Conservation (phyloP, 768 basidiomycete species). For the Leccinum barrowsii region DNA sequence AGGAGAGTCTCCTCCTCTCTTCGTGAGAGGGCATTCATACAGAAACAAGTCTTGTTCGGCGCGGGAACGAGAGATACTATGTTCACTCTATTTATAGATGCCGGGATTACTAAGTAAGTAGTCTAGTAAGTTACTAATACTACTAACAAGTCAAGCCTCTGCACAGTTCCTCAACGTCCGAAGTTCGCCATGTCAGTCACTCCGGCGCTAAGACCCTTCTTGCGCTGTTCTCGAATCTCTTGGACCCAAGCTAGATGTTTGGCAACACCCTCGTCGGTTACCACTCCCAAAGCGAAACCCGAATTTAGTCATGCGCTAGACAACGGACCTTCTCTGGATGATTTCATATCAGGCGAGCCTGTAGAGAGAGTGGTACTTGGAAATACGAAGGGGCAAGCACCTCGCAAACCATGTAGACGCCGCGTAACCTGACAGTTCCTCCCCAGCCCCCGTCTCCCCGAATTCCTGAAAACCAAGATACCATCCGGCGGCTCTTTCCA, state of each 20-base stretch:
- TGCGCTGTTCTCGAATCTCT: constrained; percentile 8
- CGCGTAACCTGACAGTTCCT: not conserved
- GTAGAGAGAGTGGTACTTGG: constrained; percentile 65
- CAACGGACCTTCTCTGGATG: constrained; percentile 71
- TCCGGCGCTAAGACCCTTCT: constrained; percentile 7
- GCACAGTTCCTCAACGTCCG: not conserved
- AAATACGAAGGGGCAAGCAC: constrained; percentile 61
- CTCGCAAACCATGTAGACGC: not conserved
- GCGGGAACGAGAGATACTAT: not conserved
- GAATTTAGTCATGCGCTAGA: constrained; percentile 53
- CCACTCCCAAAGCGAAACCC: constrained; percentile 31
- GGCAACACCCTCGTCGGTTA: constrained; percentile 42
- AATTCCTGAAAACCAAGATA: constrained; percentile 86
- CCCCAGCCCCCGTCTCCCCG: constrained; percentile 77
- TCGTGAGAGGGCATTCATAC: constrained; percentile 81
- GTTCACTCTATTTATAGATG: not conserved
- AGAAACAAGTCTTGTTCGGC: not conserved
- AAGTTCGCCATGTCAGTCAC: constrained; percentile 9
- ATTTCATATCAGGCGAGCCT: constrained; percentile 67
- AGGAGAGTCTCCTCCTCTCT: constrained; percentile 84
- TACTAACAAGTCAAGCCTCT: not conserved
- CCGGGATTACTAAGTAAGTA: constrained; percentile 14
- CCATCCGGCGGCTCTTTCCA: constrained; percentile 86
- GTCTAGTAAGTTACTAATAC: too few relatives aligned
- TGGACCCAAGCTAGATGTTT: constrained; percentile 37